Evolutionary conservation across 805 yeast species (phyloP).

Genomic region (Wickerhamomyces subpelliculosus): DNA sequence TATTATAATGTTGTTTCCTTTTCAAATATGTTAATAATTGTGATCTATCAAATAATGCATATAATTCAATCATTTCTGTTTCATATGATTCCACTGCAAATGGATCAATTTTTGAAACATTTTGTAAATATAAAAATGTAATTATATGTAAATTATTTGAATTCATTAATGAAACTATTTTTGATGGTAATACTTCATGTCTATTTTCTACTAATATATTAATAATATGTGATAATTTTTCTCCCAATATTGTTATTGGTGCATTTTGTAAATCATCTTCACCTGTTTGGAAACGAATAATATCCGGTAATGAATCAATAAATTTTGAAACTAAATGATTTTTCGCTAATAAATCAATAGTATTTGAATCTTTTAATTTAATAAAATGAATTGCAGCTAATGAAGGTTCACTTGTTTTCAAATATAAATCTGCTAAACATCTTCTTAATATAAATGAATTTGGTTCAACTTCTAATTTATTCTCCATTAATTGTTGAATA

Average conservation of each 20-base stretch:
- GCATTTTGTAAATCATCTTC: constrained; percentile 30
- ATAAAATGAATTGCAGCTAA: constrained; percentile 63
- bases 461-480: constrained; percentile 29
- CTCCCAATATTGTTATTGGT: constrained; percentile 34
- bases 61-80: constrained; percentile 57
- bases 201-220: constrained; percentile 53
- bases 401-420: constrained; percentile 48
- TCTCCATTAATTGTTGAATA: constrained; percentile 36
- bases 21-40: constrained; percentile 56
- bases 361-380: constrained; percentile 42
- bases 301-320: constrained; percentile 41
- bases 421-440: constrained; percentile 45
- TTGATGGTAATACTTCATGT: constrained; percentile 54
- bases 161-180: constrained; percentile 41
- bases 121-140: constrained; percentile 59
- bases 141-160: constrained; percentile 37
- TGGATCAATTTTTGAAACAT: constrained; percentile 50
- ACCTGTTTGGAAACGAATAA: constrained; percentile 37
- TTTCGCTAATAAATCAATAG: constrained; percentile 50
- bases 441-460: constrained; percentile 29
- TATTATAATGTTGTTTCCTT: constrained; percentile 53
- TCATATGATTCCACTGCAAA: constrained; percentile 51
- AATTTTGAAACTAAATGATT: constrained; percentile 56
- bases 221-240: constrained; percentile 37
- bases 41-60: constrained; percentile 51